phyloP scores from a whole-genome alignment of 345 rosid genomes.

The Citrus hindsii region DNA sequence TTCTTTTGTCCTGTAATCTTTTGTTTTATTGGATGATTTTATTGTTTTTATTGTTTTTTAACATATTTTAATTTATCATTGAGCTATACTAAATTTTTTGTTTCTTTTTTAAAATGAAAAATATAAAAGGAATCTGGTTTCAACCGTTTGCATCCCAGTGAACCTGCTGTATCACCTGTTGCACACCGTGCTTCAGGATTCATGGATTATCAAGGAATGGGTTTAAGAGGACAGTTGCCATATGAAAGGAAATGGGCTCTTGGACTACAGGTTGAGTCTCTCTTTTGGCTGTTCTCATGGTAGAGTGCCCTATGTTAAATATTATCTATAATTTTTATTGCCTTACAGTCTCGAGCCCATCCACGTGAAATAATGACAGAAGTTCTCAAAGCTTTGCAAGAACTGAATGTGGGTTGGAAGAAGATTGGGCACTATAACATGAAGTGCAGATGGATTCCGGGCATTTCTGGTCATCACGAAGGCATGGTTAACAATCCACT shows the following conservation, averaged over 20 bases:
- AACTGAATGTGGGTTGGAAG: slow-evolving; percentile 89
- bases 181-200: slow-evolving; percentile 62
- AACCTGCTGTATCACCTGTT: slow-evolving; percentile 52
- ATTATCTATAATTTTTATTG: background rate
- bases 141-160: slow-evolving; percentile 58
- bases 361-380: slow-evolving; percentile 92
- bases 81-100: background rate
- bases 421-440: slow-evolving; percentile 94
- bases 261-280: slow-evolving; percentile 76
- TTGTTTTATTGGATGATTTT: background rate
- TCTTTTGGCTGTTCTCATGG: background rate
- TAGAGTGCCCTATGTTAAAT: background rate
- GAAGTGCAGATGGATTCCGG: slow-evolving; percentile 90
- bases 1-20: background rate
- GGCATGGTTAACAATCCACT: slow-evolving; percentile 61
- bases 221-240: slow-evolving; percentile 54
- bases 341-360: slow-evolving; percentile 69
- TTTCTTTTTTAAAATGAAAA: background rate
- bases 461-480: slow-evolving; percentile 48
- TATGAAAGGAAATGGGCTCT: slow-evolving; percentile 89
- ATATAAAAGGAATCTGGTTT: slow-evolving; percentile 60
- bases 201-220: slow-evolving; percentile 72
- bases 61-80: background rate
- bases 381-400: slow-evolving; percentile 80
- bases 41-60: background rate